These are phyloP conservation scores for Kalaharituber pfeilii DNA, from an alignment of 2,329 filamentous ascomycete genomes.

Conservation along the genomic window DNA sequence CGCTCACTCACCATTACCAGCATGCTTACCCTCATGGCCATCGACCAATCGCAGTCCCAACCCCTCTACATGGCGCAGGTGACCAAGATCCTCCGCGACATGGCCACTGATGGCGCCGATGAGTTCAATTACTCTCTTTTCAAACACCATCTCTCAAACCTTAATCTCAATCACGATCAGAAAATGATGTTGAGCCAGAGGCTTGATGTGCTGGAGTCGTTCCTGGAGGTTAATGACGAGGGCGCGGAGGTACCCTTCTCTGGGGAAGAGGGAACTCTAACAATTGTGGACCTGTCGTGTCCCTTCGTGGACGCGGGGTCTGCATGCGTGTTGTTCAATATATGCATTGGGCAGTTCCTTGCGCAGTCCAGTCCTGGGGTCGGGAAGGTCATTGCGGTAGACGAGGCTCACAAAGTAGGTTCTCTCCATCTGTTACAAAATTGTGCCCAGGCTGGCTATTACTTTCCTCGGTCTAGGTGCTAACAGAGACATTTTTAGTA, in stretches of 20 bases:
- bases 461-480: neutral
- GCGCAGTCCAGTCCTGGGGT: neutral
- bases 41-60: slow-evolving; percentile 26
- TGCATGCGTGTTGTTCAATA: slow-evolving; percentile 56
- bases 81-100: slow-evolving; percentile 38
- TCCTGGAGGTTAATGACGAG: slow-evolving; percentile 30
- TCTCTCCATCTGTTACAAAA: neutral
- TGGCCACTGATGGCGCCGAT: slow-evolving; percentile 29
- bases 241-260: slow-evolving; percentile 12
- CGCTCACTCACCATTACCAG: slow-evolving; percentile 35
- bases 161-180: slow-evolving; percentile 35
- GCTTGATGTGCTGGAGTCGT: slow-evolving; percentile 46
- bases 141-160: slow-evolving; percentile 25
- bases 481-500: slow-evolving; percentile 31
- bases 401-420: slow-evolving; percentile 57
- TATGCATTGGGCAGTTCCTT: slow-evolving; percentile 36
- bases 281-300: slow-evolving; percentile 55
- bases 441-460: neutral
- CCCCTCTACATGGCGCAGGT: slow-evolving; percentile 42
- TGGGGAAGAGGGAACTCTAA: slow-evolving; percentile 34
- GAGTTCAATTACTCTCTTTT: slow-evolving; percentile 38
- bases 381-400: slow-evolving; percentile 45
- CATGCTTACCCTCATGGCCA: slow-evolving; percentile 40
- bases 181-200: slow-evolving; percentile 40
- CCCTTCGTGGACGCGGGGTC: slow-evolving; percentile 47